Evolutionary conservation across 2,329 filamentous ascomycete species (phyloP), one percentile per base, ranked within the genome.

Genomic region (Cladosporium halotolerans): DNA sequence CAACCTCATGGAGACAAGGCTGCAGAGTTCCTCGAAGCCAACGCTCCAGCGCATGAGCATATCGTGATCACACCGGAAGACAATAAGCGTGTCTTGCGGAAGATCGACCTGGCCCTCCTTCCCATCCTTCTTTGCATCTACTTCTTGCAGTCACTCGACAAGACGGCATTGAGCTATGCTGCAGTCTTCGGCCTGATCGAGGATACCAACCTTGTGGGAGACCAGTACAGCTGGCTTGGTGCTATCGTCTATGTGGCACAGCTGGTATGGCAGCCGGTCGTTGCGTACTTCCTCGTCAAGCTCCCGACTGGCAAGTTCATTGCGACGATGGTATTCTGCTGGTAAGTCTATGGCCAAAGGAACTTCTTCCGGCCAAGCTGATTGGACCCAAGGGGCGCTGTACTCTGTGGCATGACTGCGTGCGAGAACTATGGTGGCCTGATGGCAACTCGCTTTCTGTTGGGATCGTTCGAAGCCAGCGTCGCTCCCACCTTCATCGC

Each of bases 101-200:
- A 72, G 57, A 80, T 81, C 52, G 78, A 81, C 60, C 62, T 75
- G 19, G 65, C 72, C 47, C 71, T 81, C 18, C 66, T 81, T 10
- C 77, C 79, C 0, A 73, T 80, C 51, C 77, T 85, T 54, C 70
- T 84, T 8, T 73, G 74, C 4, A 79, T 83, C 16, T 85, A 85
- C 66, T 84, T 81, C 61, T 73, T 85, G 0, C 82, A 85, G 58
- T 77, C 76, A 9, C 71, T 84, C 5, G 82, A 85, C 69, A 85
- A 85, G 65, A 77, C 80, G 0, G 81, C 80, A 0, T 71, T 85
- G 2, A 73, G 69, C 2, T 85, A 84, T 60, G 80, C 80, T 2
- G 83, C 81, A 0, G 78, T 85, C 9, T 85, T 85, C 58, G 82
- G 82, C 2, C 71, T 86, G 9, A 76, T 81, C 32, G 71, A 82